These are phyloP conservation scores for Pleurotus salmoneostramineus DNA, from an alignment of 768 basidiomycete genomes.

Conservation along the genomic window DNA sequence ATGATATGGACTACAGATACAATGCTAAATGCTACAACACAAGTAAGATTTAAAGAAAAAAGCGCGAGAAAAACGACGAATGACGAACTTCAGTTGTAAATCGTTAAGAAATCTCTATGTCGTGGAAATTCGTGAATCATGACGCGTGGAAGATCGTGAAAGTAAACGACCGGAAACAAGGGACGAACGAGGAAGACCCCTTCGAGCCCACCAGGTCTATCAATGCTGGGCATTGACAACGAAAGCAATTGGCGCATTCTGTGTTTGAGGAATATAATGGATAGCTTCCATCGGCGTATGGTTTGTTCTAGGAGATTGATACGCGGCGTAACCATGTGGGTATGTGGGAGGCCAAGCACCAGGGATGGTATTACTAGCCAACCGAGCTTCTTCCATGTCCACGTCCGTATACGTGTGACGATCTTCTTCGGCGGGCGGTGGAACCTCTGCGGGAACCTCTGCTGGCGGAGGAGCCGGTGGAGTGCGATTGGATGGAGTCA, in stretches of 20 bases:
- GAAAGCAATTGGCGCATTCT: not conserved
- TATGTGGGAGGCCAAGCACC: conserved; percentile 5
- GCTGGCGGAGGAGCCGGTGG: not conserved
- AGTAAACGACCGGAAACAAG: no score
- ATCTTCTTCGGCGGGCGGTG: not conserved
- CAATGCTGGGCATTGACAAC: not conserved
- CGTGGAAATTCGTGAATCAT: no score
- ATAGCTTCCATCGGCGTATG: not conserved
- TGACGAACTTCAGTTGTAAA: no score
- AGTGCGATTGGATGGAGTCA: not conserved
- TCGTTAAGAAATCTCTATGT: no score
- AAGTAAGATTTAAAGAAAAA: no score
- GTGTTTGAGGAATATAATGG: conserved; percentile 1
- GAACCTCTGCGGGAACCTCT: not conserved
- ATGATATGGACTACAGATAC: not conserved
- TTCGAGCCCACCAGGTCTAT: not conserved
- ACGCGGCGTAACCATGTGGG: conserved; percentile 1
- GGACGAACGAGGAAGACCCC: not conserved
- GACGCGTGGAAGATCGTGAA: no score
- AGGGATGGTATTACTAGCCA: not conserved
- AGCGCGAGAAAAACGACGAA: no score
- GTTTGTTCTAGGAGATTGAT: not conserved
- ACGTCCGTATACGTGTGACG: not conserved
- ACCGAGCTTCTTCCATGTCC: conserved; percentile 3
- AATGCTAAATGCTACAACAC: not conserved